Percentiles rank a stretch among this genome's conserved stretches.
Evolutionary conservation across 306 rosid species (phyloP).

Genomic region (Vigna reflexopilosa): DNA sequence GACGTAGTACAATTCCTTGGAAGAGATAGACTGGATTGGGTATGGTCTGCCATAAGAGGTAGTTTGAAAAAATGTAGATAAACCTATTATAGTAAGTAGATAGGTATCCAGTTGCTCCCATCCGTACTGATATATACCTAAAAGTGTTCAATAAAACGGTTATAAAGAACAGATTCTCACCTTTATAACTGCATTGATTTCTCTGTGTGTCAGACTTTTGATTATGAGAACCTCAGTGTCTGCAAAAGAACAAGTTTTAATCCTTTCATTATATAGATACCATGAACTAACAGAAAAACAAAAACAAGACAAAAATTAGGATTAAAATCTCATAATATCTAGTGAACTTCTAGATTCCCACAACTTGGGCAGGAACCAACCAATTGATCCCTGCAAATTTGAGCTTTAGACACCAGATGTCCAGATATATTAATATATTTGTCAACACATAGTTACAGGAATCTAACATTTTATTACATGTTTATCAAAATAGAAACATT

Average conservation of each 20-base stretch:
- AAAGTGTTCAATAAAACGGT: constrained; percentile 19
- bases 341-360: constrained; percentile 7
- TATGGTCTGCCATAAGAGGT: constrained; percentile 69
- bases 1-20: constrained; percentile 98
- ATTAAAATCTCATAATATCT: constrained; percentile 14
- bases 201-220: constrained; percentile 88
- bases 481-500: background rate
- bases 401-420: background rate
- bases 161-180: constrained; percentile 54
- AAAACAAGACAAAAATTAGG: background rate
- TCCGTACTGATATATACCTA: constrained; percentile 27
- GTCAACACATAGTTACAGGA: background rate
- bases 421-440: constrained; percentile 20
- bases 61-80: constrained; percentile 36
- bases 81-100: constrained; percentile 10
- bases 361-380: too few species aligned
- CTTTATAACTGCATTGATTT: constrained; percentile 87
- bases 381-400: too few species aligned
- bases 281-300: constrained; percentile 29
- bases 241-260: constrained; percentile 51
- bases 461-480: constrained; percentile 4
- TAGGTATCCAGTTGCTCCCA: constrained; percentile 21
- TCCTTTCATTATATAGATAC: constrained; percentile 11
- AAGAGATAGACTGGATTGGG: constrained; percentile 97
- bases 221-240: constrained; percentile 86